phyloP scores from a whole-genome alignment of 2,329 filamentous ascomycete species.

The Neurospora sp. region DNA sequence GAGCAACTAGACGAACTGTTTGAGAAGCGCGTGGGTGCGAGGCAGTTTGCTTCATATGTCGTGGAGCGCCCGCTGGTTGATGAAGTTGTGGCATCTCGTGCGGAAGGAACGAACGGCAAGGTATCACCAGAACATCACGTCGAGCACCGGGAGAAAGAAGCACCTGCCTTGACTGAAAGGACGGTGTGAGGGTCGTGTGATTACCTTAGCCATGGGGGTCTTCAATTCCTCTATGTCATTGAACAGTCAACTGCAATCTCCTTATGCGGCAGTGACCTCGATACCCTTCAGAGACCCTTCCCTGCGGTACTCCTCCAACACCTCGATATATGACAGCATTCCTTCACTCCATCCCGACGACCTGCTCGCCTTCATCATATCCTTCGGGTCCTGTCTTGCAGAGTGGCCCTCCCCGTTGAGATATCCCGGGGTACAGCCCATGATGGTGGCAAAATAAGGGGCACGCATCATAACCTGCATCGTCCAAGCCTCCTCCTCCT shows the following conservation, averaged over 20 bases:
- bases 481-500: constrained; percentile 39
- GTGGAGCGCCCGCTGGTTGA: constrained; percentile 14
- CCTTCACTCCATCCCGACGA: constrained; percentile 22
- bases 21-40: constrained; percentile 13
- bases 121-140: constrained; percentile 1
- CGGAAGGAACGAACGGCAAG: not conserved
- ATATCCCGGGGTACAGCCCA: constrained; percentile 46
- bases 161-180: not conserved
- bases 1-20: constrained; percentile 42
- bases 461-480: constrained; percentile 29
- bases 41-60: constrained; percentile 11
- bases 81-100: not conserved
- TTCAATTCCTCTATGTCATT: not conserved
- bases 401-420: constrained; percentile 35
- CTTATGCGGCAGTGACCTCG: constrained; percentile 1
- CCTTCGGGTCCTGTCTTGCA: constrained; percentile 8
- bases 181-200: not conserved
- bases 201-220: not conserved
- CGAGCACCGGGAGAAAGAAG: constrained; percentile 5
- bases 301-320: constrained; percentile 11
- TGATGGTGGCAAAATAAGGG: constrained; percentile 27
- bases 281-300: constrained; percentile 12
- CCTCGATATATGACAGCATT: constrained; percentile 20
- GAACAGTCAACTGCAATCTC: not conserved
- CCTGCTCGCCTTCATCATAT: constrained; percentile 23